These are phyloP conservation scores for Arthrobotrys pseudoclavata DNA, from an alignment of 2,329 filamentous ascomycete genomes.

Conservation along the genomic window DNA sequence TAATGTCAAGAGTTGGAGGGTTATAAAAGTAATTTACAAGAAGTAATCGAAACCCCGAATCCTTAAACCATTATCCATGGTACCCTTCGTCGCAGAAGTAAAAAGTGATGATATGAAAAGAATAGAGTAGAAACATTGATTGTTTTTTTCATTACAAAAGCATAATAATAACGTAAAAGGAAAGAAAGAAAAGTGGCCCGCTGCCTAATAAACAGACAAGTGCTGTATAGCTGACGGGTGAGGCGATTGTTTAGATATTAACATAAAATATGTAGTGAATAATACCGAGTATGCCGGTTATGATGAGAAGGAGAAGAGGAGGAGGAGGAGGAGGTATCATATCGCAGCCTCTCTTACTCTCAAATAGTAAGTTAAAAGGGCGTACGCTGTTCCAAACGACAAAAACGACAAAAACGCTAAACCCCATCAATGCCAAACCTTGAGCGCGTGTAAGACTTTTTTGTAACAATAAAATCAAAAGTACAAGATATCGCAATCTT, in stretches of 20 bases:
- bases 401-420: conserved; percentile 34
- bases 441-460: conserved; percentile 27
- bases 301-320: neutral
- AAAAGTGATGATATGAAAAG: conserved; percentile 3
- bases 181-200: conserved; percentile 21
- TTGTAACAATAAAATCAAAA: conserved; percentile 24
- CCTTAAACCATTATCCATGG: neutral
- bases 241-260: neutral
- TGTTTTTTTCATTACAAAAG: conserved; percentile 2
- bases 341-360: neutral
- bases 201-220: conserved; percentile 8
- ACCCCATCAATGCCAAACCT: conserved; percentile 25
- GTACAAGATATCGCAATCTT: neutral
- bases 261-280: conserved; percentile 2
- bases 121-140: conserved; percentile 9
- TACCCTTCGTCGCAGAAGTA: neutral
- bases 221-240: neutral
- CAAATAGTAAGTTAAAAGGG: neutral
- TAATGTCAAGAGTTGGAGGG: neutral
- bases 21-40: conserved; percentile 22
- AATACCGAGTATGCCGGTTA: neutral
- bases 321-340: conserved; percentile 4
- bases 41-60: neutral
- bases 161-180: conserved; percentile 10
- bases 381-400: neutral